phyloP scores from a whole-genome alignment of 805 yeast species.

The Suhomyces faveliae region DNA sequence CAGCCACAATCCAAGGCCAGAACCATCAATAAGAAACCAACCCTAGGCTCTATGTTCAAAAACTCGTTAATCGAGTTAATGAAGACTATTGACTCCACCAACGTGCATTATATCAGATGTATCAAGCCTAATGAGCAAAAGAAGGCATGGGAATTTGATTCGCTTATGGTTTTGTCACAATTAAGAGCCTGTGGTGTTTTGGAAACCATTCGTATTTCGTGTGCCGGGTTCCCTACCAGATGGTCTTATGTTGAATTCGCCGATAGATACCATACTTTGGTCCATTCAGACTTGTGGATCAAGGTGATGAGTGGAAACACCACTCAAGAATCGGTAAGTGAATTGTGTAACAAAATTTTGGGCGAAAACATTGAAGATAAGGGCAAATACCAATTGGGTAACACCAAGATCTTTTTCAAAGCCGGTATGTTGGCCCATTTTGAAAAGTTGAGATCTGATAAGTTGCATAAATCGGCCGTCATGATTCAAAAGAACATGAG shows the following conservation, averaged over 20 bases:
- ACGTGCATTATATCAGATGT: slow-evolving; percentile 95
- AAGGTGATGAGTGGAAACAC: slow-evolving; percentile 52
- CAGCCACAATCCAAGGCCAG: slow-evolving; percentile 25
- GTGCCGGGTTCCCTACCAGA: slow-evolving; percentile 97
- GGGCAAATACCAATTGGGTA: slow-evolving; percentile 81
- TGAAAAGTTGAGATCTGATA: slow-evolving; percentile 81
- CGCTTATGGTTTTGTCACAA: slow-evolving; percentile 92
- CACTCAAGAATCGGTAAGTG: slow-evolving; percentile 55
- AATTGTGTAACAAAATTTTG: slow-evolving; percentile 68
- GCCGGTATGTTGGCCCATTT: slow-evolving; percentile 94
- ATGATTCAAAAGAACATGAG: slow-evolving; percentile 82
- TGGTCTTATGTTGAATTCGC: slow-evolving; percentile 95
- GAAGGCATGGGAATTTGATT: slow-evolving; percentile 94
- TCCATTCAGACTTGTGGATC: slow-evolving; percentile 69
- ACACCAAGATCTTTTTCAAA: slow-evolving; percentile 90
- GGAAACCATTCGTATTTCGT: slow-evolving; percentile 92
- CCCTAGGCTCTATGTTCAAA: slow-evolving; percentile 92
- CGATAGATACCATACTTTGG: slow-evolving; percentile 78
- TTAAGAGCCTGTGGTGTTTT: slow-evolving; percentile 98
- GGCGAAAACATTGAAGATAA: slow-evolving; percentile 61
- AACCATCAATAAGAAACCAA: slow-evolving; percentile 72
- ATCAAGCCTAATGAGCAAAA: slow-evolving; percentile 94
- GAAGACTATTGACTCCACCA: slow-evolving; percentile 90
- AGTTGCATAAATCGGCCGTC: slow-evolving; percentile 73
- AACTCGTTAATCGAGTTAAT: slow-evolving; percentile 88